A percentile compares a stretch with the other conserved stretches of the same genome.
Conservation (phyloP, 2,329 filamentous ascomycete genomes). For the Mycosphaerella sp. region DNA sequence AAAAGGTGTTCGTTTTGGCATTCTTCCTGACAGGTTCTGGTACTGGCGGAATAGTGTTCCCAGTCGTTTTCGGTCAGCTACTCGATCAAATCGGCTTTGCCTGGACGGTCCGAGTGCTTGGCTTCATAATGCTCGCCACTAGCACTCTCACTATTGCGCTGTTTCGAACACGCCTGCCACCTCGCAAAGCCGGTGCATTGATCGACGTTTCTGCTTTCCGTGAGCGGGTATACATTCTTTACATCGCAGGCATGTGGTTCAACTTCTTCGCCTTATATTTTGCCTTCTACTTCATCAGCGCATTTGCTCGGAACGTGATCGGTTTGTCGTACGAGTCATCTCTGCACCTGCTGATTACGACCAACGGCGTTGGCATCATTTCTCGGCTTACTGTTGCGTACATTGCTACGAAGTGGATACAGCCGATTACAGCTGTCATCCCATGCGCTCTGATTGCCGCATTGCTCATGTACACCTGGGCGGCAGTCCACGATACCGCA, state of each 20-base stretch:
- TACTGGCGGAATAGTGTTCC: slow-evolving; percentile 58
- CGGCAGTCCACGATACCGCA: background rate
- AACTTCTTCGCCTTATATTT: slow-evolving; percentile 34
- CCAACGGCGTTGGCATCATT: slow-evolving; percentile 51
- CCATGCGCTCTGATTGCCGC: background rate
- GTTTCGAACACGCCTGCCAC: slow-evolving; percentile 39
- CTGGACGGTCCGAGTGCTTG: slow-evolving; percentile 57
- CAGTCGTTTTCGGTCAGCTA: slow-evolving; percentile 48
- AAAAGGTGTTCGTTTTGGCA: slow-evolving; percentile 30
- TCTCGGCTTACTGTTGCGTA: slow-evolving; percentile 48
- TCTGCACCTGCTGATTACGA: slow-evolving; percentile 39
- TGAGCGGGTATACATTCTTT: slow-evolving; percentile 37
- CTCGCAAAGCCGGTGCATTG: slow-evolving; percentile 37
- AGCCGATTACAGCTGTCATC: background rate
- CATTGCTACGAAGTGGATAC: slow-evolving; percentile 39
- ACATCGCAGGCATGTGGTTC: slow-evolving; percentile 28
- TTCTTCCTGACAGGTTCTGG: slow-evolving; percentile 54
- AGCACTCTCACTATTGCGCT: slow-evolving; percentile 32
- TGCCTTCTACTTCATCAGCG: slow-evolving; percentile 43
- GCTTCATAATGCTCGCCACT: slow-evolving; percentile 50
- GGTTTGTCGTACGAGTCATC: slow-evolving; percentile 32
- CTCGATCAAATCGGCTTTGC: slow-evolving; percentile 55
- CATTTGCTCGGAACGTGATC: slow-evolving; percentile 13
- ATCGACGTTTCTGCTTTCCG: slow-evolving; percentile 38
- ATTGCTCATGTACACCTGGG: background rate